These are phyloP conservation scores for Ogataea hybrid DNA, from an alignment of 1,139 yeast species.

Conservation along the genomic window DNA sequence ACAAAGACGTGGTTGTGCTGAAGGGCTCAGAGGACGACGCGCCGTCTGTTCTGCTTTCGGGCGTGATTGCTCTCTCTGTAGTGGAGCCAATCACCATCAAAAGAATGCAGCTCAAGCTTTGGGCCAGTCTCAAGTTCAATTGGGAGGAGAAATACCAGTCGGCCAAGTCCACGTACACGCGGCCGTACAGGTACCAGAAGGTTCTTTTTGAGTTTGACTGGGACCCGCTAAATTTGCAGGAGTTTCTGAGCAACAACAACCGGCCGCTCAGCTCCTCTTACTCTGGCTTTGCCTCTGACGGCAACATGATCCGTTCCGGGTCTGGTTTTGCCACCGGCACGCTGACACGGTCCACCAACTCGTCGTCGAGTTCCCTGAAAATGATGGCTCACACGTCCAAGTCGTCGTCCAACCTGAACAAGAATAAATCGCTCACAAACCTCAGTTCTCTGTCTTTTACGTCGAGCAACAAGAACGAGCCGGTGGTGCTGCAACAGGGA, in stretches of 20 bases:
- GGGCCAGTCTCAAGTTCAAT: constrained; percentile 60
- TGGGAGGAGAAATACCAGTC: constrained; percentile 52
- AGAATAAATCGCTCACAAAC: constrained; percentile 26
- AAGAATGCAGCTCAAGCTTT: constrained; percentile 58
- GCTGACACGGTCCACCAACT: constrained; percentile 29
- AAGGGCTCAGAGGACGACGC: constrained; percentile 82
- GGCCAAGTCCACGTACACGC: constrained; percentile 44
- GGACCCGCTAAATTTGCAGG: constrained; percentile 60
- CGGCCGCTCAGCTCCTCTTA: constrained; percentile 21
- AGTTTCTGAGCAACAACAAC: constrained; percentile 23
- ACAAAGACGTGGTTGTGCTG: constrained; percentile 76
- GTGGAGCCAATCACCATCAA: constrained; percentile 73
- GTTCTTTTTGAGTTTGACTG: constrained; percentile 72
- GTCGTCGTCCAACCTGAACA: constrained; percentile 16
- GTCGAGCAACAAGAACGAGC: constrained; percentile 25
- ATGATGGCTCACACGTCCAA: constrained; percentile 11
- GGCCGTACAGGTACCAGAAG: constrained; percentile 60
- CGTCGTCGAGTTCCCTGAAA: constrained; percentile 30
- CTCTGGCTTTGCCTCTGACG: constrained; percentile 5
- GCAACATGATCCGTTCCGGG: constrained; percentile 7
- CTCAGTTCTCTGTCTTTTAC: constrained; percentile 20
- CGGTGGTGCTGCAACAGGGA: constrained; percentile 56
- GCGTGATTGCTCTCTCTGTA: constrained; percentile 74
- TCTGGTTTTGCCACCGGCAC: constrained; percentile 31
- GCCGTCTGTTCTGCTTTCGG: constrained; percentile 69